Percentiles rank a stretch among this genome's conserved stretches.
These are phyloP conservation scores for Plasmodium sp. DNA, from an alignment of 169 alveolate genomes.

Conservation along the genomic window DNA sequence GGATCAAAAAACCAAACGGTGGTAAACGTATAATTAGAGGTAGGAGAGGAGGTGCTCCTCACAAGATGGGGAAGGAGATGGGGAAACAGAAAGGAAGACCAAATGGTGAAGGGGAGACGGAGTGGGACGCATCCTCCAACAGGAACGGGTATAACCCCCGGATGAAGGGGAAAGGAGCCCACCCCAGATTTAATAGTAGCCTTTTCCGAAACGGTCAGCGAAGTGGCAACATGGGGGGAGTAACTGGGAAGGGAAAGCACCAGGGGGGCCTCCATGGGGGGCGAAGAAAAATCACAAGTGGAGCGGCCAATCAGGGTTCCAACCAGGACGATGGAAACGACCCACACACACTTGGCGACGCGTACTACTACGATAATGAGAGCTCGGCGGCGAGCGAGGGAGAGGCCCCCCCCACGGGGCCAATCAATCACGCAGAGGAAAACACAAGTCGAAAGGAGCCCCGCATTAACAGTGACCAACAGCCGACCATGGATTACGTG, in stretches of 20 bases:
- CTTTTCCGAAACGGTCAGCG: not conserved
- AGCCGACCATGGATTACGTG: conserved; percentile 17
- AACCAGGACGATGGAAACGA: not conserved
- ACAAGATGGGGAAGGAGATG: not conserved
- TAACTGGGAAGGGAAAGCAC: not conserved
- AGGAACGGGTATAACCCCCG: not conserved
- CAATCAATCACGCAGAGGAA: not conserved
- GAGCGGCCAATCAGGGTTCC: not conserved
- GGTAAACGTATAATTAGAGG: not conserved
- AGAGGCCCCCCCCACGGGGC: not conserved
- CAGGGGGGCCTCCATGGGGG: not conserved
- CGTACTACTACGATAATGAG: not conserved
- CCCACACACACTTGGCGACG: not conserved
- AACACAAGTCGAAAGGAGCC: not conserved
- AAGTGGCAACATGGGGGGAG: not conserved
- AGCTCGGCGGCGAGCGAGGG: not conserved
- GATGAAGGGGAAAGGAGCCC: not conserved
- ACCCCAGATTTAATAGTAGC: not conserved
- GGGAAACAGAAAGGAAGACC: not conserved
- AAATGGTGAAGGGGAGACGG: not conserved
- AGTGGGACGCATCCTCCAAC: not conserved
- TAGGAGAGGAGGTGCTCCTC: not conserved
- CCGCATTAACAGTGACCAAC: not conserved
- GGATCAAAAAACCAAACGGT: not conserved
- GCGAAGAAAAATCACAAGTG: not conserved